Base-by-base conservation (phyloP, 768 basidiomycete genomes). In the Lactarius indigo region DNA sequence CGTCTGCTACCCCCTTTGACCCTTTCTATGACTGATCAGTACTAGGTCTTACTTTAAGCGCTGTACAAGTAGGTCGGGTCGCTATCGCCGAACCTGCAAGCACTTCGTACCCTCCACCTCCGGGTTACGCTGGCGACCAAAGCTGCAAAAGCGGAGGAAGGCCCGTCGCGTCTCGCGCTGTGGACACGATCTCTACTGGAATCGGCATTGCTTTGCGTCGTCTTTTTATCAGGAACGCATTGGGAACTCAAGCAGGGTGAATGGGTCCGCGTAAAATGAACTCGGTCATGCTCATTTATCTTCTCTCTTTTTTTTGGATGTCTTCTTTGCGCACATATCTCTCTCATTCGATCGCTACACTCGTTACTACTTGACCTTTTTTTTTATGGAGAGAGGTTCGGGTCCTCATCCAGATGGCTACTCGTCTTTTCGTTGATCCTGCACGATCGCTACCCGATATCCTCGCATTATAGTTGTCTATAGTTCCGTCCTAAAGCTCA, bases 91-190 rank as follows among this genome's bases (percentile, higher is more conserved):
- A 73, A 73, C 28, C 72, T 73, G 55, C 71, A 63, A 20, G 72
- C 71, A 1, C 72, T 77, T 28, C 73, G 50, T 44, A 71, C 71
- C 0, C 72, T 77, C 33, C 71, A 71, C 20, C 60, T 78, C 59
- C 26, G 76, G 75, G 64, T 80, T 80, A 12, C 76, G 74, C 59
- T 80, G 69, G 64, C 81, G 74, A 15, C 80, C 71, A 74, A 80
- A 64, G 28, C 78, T 63, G 31, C 30, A 2, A 31, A 81, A 78
- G 72, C 80, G 78, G 71, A 78, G 74, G 57, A 64, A 42, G 42
- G 59, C 47, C 73, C 71, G 39, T 73, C 75, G 65, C 70, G 75
- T 31, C 65, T 70, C 31, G 69, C 72, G 63, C 68, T 75, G 31
- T 71, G 60, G 62, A 64, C 66, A n/a, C 76, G 75, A 74, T 54